These are phyloP conservation scores for Hypoxylon sp. DNA, from an alignment of 2,329 filamentous ascomycete genomes.

Conservation along the genomic window DNA sequence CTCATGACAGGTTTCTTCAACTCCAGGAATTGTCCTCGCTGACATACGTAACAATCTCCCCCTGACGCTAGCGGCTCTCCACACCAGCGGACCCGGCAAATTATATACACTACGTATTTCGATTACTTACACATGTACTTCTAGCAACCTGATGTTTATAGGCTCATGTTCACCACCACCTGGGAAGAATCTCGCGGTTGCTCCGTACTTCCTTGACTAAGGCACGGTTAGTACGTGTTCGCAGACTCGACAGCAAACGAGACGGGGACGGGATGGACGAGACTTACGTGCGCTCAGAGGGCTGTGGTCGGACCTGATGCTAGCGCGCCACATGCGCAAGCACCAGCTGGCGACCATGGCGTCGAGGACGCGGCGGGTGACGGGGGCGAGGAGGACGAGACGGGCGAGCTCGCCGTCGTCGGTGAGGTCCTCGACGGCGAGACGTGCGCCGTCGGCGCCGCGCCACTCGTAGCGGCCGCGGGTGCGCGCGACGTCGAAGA, in stretches of 20 bases:
- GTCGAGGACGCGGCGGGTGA: conserved; percentile 32
- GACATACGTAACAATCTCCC: not conserved
- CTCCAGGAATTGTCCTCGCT: not conserved
- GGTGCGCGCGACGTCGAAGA: conserved; percentile 36
- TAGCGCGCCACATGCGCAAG: conserved; percentile 34
- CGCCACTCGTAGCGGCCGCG: conserved; percentile 36
- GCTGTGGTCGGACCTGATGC: conserved; percentile 13
- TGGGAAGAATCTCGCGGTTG: conserved; percentile 30
- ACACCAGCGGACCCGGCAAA: not conserved
- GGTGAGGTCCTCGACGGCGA: conserved; percentile 37
- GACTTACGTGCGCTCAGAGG: conserved; percentile 16
- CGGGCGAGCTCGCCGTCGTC: conserved; percentile 18
- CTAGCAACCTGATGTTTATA: not conserved
- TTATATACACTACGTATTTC: not conserved
- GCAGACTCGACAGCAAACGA: not conserved
- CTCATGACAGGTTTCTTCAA: conserved; percentile 5
- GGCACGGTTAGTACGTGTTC: conserved; percentile 5
- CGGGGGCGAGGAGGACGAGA: conserved; percentile 27
- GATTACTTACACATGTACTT: not conserved
- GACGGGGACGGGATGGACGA: too few relatives aligned
- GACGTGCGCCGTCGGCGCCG: conserved; percentile 19
- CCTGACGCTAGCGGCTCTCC: not conserved
- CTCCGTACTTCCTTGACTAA: conserved; percentile 26
- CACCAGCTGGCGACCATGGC: conserved; percentile 39
- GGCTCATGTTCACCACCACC: conserved; percentile 20